phyloP scores from a whole-genome alignment of 2,329 filamentous ascomycete species.

The Iodosphaeria phyllophila region DNA sequence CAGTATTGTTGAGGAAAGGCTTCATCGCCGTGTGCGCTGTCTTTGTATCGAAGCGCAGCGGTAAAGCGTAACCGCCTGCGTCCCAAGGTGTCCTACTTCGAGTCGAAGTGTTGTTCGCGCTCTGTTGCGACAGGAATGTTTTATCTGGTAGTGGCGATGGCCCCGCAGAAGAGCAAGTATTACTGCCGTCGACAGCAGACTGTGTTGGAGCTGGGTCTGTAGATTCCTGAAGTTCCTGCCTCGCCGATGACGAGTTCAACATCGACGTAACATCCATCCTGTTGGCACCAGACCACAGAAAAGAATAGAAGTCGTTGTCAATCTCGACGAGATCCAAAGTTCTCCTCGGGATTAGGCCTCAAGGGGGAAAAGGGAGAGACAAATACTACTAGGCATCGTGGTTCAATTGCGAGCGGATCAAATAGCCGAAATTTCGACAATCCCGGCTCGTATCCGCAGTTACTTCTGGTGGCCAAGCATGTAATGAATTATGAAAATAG shows the following conservation, averaged over 20 bases:
- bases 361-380: too few species aligned
- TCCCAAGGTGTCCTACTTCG: conserved; percentile 30
- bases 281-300: too few species aligned
- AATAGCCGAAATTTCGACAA: too few species aligned
- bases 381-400: too few species aligned
- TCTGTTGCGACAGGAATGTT: conserved; percentile 7
- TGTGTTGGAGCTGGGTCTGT: conserved; percentile 9
- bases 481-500: too few species aligned
- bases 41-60: conserved; percentile 20
- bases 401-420: too few species aligned
- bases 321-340: too few species aligned
- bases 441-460: too few species aligned
- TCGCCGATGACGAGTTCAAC: conserved; percentile 16
- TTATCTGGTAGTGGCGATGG: conserved; percentile 11
- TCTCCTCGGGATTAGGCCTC: too few species aligned
- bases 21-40: conserved; percentile 8
- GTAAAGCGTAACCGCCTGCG: conserved; percentile 27
- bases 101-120: conserved; percentile 12
- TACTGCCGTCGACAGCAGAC: conserved; percentile 8
- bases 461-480: too few species aligned
- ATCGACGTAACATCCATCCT: conserved; percentile 25
- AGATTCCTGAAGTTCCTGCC: conserved; percentile 4
- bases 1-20: conserved; percentile 8
- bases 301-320: conserved; percentile 1
- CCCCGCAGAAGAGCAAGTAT: conserved; percentile 8